A percentile compares a stretch with the other conserved stretches of the same genome.
These are phyloP conservation scores for Dillenia turbinata DNA, from an alignment of 164 flowering plant species.

Conservation along the genomic window DNA sequence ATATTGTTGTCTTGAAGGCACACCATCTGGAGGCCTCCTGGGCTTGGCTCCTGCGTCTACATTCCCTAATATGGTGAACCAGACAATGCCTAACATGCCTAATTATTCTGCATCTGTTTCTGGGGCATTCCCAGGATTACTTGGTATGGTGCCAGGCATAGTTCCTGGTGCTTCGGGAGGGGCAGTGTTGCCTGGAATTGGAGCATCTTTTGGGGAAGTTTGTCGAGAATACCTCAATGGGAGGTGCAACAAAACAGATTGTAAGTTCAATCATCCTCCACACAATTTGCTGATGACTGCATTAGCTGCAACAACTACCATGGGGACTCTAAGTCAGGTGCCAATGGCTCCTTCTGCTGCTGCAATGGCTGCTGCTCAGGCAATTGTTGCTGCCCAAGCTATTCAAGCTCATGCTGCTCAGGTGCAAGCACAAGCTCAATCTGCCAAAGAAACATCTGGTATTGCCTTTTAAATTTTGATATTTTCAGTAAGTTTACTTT, in stretches of 20 bases:
- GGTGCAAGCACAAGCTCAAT: slow-evolving; percentile 71
- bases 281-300: slow-evolving; percentile 89
- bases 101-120: slow-evolving; percentile 91
- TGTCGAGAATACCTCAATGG: slow-evolving; percentile 91
- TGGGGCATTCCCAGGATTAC: slow-evolving; percentile 82
- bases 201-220: slow-evolving; percentile 90
- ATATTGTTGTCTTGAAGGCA: slow-evolving; percentile 31
- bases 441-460: slow-evolving; percentile 69
- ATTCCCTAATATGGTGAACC: slow-evolving; percentile 79
- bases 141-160: slow-evolving; percentile 94
- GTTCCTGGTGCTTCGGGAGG: slow-evolving; percentile 87
- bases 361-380: slow-evolving; percentile 99
- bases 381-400: slow-evolving; percentile 99
- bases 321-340: slow-evolving; percentile 91
- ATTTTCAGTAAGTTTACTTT: not conserved
- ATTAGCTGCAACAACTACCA: slow-evolving; percentile 68
- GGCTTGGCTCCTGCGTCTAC: slow-evolving; percentile 62
- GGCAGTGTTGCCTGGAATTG: slow-evolving; percentile 88
- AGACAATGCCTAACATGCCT: slow-evolving; percentile 99
- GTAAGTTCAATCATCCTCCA: slow-evolving; percentile 89
- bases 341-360: slow-evolving; percentile 99
- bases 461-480: slow-evolving; percentile 8
- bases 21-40: slow-evolving; percentile 56
- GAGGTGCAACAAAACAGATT: slow-evolving; percentile 72
- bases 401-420: slow-evolving; percentile 97